phyloP scores from a whole-genome alignment of 306 rosid species.

The Potentilla sterilis region DNA sequence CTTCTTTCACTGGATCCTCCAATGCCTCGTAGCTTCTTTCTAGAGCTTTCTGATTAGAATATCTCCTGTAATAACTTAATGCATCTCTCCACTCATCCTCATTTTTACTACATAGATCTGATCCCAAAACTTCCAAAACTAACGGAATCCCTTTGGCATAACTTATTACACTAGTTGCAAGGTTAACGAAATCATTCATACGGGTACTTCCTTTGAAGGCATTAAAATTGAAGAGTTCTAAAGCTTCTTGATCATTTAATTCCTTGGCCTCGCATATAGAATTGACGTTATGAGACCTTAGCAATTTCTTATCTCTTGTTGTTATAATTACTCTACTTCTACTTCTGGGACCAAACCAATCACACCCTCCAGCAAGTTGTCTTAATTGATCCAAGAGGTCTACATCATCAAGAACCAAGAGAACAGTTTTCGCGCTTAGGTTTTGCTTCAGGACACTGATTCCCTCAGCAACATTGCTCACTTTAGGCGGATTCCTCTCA shows the following conservation, averaged over 20 bases:
- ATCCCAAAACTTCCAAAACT: slow-evolving; percentile 40
- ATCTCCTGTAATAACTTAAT: too few species aligned
- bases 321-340: slow-evolving; percentile 16
- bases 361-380: not conserved
- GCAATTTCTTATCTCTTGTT: not conserved
- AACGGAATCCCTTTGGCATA: slow-evolving; percentile 23
- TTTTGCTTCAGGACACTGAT: not conserved
- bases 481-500: too few species aligned
- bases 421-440: accelerated
- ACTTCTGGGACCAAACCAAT: not conserved
- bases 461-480: not conserved
- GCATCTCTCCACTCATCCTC: not conserved
- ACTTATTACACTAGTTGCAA: not conserved
- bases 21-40: too few species aligned
- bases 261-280: not conserved
- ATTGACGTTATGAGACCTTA: not conserved
- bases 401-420: slow-evolving; percentile 2
- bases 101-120: slow-evolving; percentile 20
- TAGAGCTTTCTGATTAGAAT: too few species aligned
- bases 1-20: too few species aligned
- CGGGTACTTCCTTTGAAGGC: not conserved
- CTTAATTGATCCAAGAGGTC: not conserved
- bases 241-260: not conserved
- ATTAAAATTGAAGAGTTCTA: not conserved
- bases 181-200: not conserved